Evolutionary conservation across 2,329 filamentous ascomycete genomes (phyloP).

Genomic region (Claviceps humidiphila): DNA sequence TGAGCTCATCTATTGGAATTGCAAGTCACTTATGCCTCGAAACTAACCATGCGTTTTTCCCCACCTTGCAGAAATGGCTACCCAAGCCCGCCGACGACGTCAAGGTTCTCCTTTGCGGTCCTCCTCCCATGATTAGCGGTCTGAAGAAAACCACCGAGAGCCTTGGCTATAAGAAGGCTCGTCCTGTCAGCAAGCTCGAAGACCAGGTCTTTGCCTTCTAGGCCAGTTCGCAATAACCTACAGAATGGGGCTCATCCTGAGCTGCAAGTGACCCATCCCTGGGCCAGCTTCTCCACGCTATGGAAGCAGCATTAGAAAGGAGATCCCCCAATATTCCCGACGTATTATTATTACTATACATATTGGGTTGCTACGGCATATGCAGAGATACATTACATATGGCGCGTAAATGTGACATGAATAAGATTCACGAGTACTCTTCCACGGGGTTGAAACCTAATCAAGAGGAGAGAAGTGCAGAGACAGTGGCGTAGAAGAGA

Average conservation of each 20-base stretch:
- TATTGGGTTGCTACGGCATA: background rate
- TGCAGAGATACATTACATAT: background rate
- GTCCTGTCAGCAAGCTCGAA: constrained; percentile 90
- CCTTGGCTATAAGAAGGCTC: constrained; percentile 83
- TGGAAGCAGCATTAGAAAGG: background rate
- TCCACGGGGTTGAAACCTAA: background rate
- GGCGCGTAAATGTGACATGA: background rate
- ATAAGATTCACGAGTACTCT: background rate
- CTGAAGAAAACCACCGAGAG: constrained; percentile 92
- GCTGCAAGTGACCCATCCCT: background rate
- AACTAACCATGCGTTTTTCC: background rate
- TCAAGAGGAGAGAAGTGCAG: background rate
- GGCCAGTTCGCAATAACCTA: constrained; percentile 1
- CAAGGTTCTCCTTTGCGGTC: constrained; percentile 90
- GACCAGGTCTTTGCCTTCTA: constrained; percentile 95
- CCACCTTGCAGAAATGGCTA: constrained; percentile 45
- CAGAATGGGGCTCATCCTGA: background rate
- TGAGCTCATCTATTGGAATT: background rate
- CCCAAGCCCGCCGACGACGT: constrained; percentile 74
- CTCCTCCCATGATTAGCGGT: constrained; percentile 89
- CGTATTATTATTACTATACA: background rate
- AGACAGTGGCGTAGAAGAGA: background rate
- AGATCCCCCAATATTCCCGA: background rate
- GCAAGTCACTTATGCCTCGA: background rate
- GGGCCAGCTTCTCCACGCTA: background rate